Evolutionary conservation across 2,329 filamentous ascomycete species (phyloP).

Genomic region (Dryadomyces sulphureus): DNA sequence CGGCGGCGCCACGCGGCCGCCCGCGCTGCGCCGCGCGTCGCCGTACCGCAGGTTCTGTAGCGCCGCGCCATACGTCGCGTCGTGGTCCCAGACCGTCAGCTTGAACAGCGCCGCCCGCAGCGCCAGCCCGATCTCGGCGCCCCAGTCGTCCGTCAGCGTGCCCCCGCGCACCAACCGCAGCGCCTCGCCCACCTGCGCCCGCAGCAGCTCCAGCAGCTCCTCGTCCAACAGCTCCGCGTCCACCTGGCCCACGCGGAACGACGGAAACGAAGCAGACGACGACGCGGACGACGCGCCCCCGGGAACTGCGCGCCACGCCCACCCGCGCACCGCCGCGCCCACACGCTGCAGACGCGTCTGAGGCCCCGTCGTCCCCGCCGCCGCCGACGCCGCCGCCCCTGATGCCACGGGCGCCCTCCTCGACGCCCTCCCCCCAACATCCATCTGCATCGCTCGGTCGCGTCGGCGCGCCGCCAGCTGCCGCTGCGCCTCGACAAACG

Average conservation of each 20-base stretch:
- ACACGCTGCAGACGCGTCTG: conserved; percentile 31
- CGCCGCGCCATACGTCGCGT: conserved; percentile 85
- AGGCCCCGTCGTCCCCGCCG: conserved; percentile 11
- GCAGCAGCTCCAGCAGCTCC: conserved; percentile 75
- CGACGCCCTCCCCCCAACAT: too few species aligned
- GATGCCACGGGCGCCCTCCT: conserved; percentile 15
- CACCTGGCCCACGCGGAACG: conserved; percentile 88
- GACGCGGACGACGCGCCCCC: not conserved
- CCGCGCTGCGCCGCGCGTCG: conserved; percentile 47
- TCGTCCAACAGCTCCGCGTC: conserved; percentile 92
- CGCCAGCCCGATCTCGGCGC: conserved; percentile 65
- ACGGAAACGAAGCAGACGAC: not conserved
- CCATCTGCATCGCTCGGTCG: conserved; percentile 45
- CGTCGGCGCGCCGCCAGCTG: conserved; percentile 70
- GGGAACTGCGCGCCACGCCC: conserved; percentile 54
- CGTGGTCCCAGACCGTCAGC: conserved; percentile 89
- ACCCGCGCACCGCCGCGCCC: conserved; percentile 35
- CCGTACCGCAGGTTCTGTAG: conserved; percentile 85
- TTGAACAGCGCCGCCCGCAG: conserved; percentile 80
- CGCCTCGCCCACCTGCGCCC: conserved; percentile 72
- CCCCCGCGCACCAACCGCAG: conserved; percentile 70
- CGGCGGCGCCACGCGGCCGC: conserved; percentile 35
- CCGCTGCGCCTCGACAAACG: conserved; percentile 80
- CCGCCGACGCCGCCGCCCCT: not conserved
- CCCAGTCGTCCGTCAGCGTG: conserved; percentile 72